phyloP scores from a whole-genome alignment of 768 basidiomycete species.

The Termitomyces sp. region DNA sequence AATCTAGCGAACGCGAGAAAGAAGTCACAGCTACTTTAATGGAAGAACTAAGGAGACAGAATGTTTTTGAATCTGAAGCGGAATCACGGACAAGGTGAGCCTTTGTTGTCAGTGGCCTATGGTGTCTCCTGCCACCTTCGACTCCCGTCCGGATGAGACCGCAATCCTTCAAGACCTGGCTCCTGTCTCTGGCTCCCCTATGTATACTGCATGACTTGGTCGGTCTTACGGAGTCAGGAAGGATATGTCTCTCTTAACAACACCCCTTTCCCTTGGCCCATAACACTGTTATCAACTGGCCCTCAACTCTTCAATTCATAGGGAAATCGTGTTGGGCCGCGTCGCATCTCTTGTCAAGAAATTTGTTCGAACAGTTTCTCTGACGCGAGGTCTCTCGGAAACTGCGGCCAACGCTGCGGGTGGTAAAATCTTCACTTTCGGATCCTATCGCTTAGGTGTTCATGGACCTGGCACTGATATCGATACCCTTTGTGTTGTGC shows the following conservation, averaged over 20 bases:
- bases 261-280: background rate
- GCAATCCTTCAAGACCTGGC: constrained; percentile 7
- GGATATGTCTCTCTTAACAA: constrained; percentile 7
- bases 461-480: constrained; percentile 96
- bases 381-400: constrained; percentile 81
- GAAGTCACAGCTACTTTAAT: constrained; percentile 82
- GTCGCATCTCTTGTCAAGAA: constrained; percentile 87
- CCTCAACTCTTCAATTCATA: constrained; percentile 28
- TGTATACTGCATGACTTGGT: constrained; percentile 2
- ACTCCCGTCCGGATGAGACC: constrained; percentile 3
- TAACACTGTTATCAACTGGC: constrained; percentile 4
- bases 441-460: constrained; percentile 95
- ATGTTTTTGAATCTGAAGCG: constrained; percentile 85
- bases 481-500: constrained; percentile 97
- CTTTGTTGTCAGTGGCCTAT: constrained; percentile 6
- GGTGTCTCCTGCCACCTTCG: constrained; percentile 6
- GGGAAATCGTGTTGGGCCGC: constrained; percentile 90
- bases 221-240: constrained; percentile 2
- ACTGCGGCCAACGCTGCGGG: constrained; percentile 84
- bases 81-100: constrained; percentile 85
- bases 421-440: constrained; percentile 98
- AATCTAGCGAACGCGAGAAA: constrained; percentile 74
- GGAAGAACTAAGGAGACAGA: constrained; percentile 83
- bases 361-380: constrained; percentile 81
- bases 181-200: background rate